Conservation (phyloP, 2,329 filamentous ascomycete species). For the Aspergillus ruber region DNA sequence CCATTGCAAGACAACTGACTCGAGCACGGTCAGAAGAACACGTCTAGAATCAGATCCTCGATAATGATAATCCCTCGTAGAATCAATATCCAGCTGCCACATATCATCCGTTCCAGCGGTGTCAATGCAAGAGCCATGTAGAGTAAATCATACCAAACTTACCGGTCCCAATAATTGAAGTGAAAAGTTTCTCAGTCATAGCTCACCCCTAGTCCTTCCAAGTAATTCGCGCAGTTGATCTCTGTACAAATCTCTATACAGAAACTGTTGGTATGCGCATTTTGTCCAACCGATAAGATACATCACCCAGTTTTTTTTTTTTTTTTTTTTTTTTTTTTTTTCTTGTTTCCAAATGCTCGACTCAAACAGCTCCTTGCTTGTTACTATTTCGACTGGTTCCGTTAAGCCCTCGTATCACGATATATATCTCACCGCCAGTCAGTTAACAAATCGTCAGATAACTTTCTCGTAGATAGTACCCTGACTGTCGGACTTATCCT, state of each 20-base stretch:
- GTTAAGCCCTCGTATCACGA: background rate
- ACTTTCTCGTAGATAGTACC: too few relatives aligned
- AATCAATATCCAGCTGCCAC: too few relatives aligned
- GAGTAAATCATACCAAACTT: background rate
- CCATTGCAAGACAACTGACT: too few relatives aligned
- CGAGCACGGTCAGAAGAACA: too few relatives aligned
- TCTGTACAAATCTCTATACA: background rate
- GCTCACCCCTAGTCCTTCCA: slow-evolving; percentile 3
- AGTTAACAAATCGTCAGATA: background rate
- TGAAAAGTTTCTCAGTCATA: background rate
- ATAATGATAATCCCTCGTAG: too few relatives aligned
- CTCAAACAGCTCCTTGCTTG: background rate
- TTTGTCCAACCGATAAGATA: background rate
- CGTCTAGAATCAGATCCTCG: too few relatives aligned
- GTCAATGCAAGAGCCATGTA: background rate
- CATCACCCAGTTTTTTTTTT: too few relatives aligned
- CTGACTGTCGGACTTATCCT: too few relatives aligned
- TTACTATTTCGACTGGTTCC: background rate
- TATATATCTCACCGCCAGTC: background rate
- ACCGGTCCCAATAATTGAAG: slow-evolving; percentile 7
- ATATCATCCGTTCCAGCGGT: background rate
- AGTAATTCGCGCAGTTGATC: slow-evolving; percentile 22
- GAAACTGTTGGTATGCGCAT: background rate
- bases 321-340: background rate
- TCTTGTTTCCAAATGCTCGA: background rate